These are phyloP conservation scores for Talaromyces thailandensis DNA, from an alignment of 495 filamentous ascomycete species.

Conservation along the genomic window DNA sequence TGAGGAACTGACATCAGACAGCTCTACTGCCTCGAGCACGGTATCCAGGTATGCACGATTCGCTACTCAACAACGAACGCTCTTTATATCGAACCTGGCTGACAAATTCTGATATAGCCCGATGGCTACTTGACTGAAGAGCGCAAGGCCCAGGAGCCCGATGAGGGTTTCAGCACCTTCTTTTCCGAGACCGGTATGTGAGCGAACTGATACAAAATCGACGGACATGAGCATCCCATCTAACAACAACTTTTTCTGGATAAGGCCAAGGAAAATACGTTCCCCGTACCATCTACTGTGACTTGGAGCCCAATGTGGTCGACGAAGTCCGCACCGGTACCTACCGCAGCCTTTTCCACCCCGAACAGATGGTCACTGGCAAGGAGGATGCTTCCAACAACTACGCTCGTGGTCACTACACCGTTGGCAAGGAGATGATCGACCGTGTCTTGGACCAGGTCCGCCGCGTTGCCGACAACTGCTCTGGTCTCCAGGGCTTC, in stretches of 20 bases:
- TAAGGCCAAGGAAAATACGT: constrained; percentile 97
- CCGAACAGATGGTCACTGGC: constrained; percentile 97
- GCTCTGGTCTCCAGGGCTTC: constrained; percentile 96
- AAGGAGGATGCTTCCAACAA: constrained; percentile 99
- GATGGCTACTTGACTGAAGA: constrained; percentile 99
- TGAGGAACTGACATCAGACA: constrained; percentile 27
- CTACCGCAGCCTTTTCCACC: constrained; percentile 95
- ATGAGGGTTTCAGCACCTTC: constrained; percentile 99
- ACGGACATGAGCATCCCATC: constrained; percentile 7
- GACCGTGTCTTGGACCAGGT: constrained; percentile 96
- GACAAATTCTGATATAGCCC: constrained; percentile 48
- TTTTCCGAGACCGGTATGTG: constrained; percentile 98
- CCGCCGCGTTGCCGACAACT: constrained; percentile 91
- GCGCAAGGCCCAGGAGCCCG: constrained; percentile 83
- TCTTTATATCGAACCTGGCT: constrained; percentile 6
- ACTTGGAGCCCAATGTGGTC: constrained; percentile 99
- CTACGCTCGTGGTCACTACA: constrained; percentile 98
- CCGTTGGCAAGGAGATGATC: constrained; percentile 96
- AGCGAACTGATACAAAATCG: constrained; percentile 8
- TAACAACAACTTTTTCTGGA: constrained; percentile 9
- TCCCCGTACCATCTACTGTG: constrained; percentile 97
- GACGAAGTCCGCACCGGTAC: constrained; percentile 97
- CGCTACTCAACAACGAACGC: not conserved
- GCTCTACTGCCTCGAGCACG: constrained; percentile 99
- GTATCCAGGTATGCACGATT: constrained; percentile 75